Evolutionary conservation across 2,329 filamentous ascomycete species (phyloP).

Genomic region (Diplodia scrobiculata): DNA sequence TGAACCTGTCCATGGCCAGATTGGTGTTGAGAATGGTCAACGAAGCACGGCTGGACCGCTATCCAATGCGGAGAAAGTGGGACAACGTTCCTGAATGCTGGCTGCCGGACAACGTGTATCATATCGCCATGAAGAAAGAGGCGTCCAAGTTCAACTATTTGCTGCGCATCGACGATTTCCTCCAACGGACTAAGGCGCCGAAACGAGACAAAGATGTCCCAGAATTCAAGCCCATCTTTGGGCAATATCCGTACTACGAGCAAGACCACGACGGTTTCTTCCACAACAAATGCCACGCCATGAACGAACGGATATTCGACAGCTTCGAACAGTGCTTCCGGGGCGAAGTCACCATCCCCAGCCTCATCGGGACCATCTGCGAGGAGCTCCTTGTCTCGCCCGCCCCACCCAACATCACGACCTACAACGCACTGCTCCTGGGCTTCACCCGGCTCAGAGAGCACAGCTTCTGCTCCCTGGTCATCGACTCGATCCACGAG

Average conservation of each 20-base stretch:
- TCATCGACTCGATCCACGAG: slow-evolving; percentile 40
- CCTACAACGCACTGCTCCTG: slow-evolving; percentile 70
- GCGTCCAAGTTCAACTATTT: background rate
- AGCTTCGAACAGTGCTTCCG: slow-evolving; percentile 30
- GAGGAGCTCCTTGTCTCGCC: slow-evolving; percentile 68
- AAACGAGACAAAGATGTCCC: background rate
- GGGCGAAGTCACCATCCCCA: slow-evolving; percentile 28
- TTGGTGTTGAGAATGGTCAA: slow-evolving; percentile 45
- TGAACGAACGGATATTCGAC: slow-evolving; percentile 41
- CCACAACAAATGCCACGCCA: slow-evolving; percentile 36
- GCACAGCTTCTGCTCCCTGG: slow-evolving; percentile 35
- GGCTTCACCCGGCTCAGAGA: slow-evolving; percentile 54
- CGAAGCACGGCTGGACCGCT: slow-evolving; percentile 29
- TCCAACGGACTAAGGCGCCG: background rate
- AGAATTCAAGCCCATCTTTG: slow-evolving; percentile 7
- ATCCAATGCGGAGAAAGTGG: slow-evolving; percentile 1
- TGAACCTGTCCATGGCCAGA: slow-evolving; percentile 47
- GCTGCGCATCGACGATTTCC: background rate
- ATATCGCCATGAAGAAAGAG: background rate
- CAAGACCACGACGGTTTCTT: slow-evolving; percentile 47
- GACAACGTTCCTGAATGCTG: background rate
- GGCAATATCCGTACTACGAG: slow-evolving; percentile 38
- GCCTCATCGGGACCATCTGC: slow-evolving; percentile 48
- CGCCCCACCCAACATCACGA: slow-evolving; percentile 65
- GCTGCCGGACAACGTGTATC: background rate